Base-by-base conservation (phyloP, 2,329 filamentous ascomycete genomes). In the Lecanicillium sp. region DNA sequence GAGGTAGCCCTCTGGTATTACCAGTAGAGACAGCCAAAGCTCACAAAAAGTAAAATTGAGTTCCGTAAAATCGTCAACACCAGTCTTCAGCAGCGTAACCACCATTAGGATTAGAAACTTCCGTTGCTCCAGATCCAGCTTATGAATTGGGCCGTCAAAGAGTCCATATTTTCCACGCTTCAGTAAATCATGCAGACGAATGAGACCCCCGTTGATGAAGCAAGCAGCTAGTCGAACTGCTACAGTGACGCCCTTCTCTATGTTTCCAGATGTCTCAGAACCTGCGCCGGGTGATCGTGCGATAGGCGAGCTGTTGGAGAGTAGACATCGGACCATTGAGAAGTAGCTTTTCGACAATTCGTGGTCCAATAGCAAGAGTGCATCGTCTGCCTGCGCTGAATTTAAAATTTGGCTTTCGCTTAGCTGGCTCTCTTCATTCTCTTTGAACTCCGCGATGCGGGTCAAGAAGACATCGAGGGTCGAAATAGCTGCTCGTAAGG, bases 1-100 rank as follows among this genome's bases (percentile, higher is more conserved):
- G 12, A 78, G 52, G 19, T 65, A 68, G 33, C 62, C 57, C 3
- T 55, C 62, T 4, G 79, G 77, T 54, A 77, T 78, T 35, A 73
- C 68, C 38, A 82, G 63, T 7, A 72, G 68, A 17, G 73, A 56
- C 35, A 77, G 55, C 73, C 79, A 81, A n/a, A 80, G 60, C 33
- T 75, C 71, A 4, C 73, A 61, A 9, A 75, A 57, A 8, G 67
- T 70, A n/a, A 68, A 64, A 2, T 65, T 69, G 3, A 73, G 56
- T 32, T 74, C 65, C 51, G 64, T 64, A 51, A 78, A 73, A 44
- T 76, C 70, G 29, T 72, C 64, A 17, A 75, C 58, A 7, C 66
- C 65, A 40, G 70, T 62, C 47, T 72, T 70, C 17, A 80, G 60
- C 8, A 83, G 60, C 1, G 66, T 69, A 2, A 70, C 63, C 20